Conservation (phyloP, 2,329 filamentous ascomycete species). For the Exserohilum rostratum region DNA sequence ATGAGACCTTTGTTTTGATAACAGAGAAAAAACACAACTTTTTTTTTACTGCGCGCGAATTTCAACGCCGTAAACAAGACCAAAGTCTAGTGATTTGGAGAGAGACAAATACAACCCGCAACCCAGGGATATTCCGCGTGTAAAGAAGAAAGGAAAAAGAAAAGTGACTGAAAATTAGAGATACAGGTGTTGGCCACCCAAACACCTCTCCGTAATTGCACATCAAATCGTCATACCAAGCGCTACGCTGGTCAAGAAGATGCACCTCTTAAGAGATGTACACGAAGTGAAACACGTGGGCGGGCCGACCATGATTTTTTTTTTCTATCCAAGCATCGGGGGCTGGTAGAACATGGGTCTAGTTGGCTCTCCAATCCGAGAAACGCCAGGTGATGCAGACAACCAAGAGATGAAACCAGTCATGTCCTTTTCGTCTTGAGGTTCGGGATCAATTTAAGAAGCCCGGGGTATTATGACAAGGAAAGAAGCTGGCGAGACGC, state of each 20-base stretch:
- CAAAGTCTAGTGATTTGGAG: constrained; percentile 28
- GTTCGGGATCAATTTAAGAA: constrained; percentile 15
- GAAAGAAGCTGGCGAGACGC: constrained; percentile 18
- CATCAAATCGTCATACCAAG: constrained; percentile 42
- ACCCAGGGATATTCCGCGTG: constrained; percentile 30
- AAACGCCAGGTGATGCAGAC: constrained; percentile 34
- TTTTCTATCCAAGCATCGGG: constrained; percentile 30
- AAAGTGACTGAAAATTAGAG: background rate
- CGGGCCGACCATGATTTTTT: constrained; percentile 19
- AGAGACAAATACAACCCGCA: constrained; percentile 13
- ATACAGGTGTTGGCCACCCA: constrained; percentile 13
- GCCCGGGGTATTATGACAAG: constrained; percentile 32
- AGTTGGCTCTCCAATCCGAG: constrained; percentile 18
- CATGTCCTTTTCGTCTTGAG: constrained; percentile 29
- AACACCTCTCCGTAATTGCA: constrained; percentile 44
- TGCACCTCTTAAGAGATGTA: constrained; percentile 36
- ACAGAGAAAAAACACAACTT: background rate
- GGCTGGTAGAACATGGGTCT: constrained; percentile 19
- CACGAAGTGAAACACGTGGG: constrained; percentile 28
- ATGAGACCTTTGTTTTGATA: no score
- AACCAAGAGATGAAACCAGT: constrained; percentile 21
- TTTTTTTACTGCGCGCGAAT: constrained; percentile 9
- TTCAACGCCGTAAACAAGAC: constrained; percentile 29
- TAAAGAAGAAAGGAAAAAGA: constrained; percentile 17
- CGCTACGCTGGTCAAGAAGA: constrained; percentile 26